These are phyloP conservation scores for Cyclotella sp. DNA, from an alignment of 108 stramenopile species.

Conservation along the genomic window DNA sequence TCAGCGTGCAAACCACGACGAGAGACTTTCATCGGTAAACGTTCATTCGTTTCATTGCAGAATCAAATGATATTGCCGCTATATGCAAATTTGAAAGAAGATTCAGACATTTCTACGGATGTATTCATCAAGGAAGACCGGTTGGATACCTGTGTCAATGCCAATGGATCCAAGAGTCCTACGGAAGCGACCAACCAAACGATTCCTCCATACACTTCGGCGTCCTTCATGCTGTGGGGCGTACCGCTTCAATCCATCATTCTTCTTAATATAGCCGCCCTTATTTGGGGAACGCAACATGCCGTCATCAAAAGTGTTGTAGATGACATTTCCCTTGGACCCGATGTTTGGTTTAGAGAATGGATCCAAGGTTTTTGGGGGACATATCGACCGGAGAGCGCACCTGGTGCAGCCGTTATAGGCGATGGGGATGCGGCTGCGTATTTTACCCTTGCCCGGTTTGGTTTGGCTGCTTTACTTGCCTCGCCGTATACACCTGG, in stretches of 20 bases:
- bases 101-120: background rate
- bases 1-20: no score
- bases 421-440: conserved; percentile 49
- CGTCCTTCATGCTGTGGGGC: conserved; percentile 18
- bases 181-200: background rate
- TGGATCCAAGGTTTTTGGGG: conserved; percentile 13
- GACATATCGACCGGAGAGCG: background rate
- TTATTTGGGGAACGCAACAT: conserved; percentile 91
- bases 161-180: background rate
- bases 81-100: background rate
- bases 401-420: background rate
- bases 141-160: no score
- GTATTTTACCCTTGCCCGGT: conserved; percentile 73
- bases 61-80: background rate
- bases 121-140: background rate
- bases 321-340: conserved; percentile 34
- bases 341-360: conserved; percentile 9
- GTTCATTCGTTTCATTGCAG: background rate
- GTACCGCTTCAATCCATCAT: conserved; percentile 65
- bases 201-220: background rate
- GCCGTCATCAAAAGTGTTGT: conserved; percentile 83
- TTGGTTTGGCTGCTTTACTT: conserved; percentile 70
- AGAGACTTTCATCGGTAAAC: background rate
- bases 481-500: conserved; percentile 69
- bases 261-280: conserved; percentile 70